These are phyloP conservation scores for Colletotrichum tabaci DNA, from an alignment of 2,329 filamentous ascomycete species.

Conservation along the genomic window DNA sequence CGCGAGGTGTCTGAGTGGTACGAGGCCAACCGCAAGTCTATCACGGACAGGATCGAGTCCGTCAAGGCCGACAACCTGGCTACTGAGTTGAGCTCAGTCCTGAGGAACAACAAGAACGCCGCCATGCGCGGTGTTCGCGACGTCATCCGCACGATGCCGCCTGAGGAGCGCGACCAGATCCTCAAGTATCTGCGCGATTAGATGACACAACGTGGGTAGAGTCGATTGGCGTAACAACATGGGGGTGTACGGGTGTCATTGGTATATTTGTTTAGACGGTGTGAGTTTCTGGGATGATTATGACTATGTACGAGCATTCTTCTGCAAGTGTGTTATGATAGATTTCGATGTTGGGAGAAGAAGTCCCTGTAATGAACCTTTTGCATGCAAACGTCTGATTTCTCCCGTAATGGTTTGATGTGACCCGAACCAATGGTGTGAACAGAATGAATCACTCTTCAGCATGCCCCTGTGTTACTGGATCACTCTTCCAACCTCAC, in stretches of 20 bases:
- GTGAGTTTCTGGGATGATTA: slow-evolving; percentile 34
- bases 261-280: slow-evolving; percentile 11
- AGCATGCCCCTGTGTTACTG: too few species aligned
- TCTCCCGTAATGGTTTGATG: neutral
- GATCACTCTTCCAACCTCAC: too few species aligned
- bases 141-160: slow-evolving; percentile 87
- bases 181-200: slow-evolving; percentile 71
- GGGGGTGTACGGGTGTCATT: slow-evolving; percentile 21
- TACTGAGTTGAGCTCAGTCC: slow-evolving; percentile 60
- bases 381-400: neutral
- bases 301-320: slow-evolving; percentile 40
- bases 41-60: slow-evolving; percentile 87
- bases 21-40: slow-evolving; percentile 89
- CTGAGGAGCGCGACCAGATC: slow-evolving; percentile 88
- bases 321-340: slow-evolving; percentile 35
- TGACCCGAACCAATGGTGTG: neutral
- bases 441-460: too few species aligned
- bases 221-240: slow-evolving; percentile 11
- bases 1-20: slow-evolving; percentile 93
- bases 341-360: slow-evolving; percentile 28
- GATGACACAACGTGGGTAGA: neutral
- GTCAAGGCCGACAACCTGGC: slow-evolving; percentile 81
- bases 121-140: slow-evolving; percentile 89
- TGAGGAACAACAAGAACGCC: slow-evolving; percentile 71
- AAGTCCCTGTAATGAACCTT: slow-evolving; percentile 23